A percentile compares a stretch with the other conserved stretches of the same genome.
Conservation (phyloP, 176 grass and related monocot genomes). For the Eragrostis curvula region DNA sequence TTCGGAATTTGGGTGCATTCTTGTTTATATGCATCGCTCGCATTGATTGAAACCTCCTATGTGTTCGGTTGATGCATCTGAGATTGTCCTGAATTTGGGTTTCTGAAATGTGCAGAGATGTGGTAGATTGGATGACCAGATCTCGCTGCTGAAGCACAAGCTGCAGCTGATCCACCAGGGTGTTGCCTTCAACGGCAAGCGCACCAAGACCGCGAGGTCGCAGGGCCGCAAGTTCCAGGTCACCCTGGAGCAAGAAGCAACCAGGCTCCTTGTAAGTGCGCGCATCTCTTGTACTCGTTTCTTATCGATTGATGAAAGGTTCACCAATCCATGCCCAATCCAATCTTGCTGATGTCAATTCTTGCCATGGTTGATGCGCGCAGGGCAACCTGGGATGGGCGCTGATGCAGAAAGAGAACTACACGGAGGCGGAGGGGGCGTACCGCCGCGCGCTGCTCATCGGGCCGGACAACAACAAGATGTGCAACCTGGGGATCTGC, state of each 20-base stretch:
- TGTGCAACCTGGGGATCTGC: conserved; percentile 98
- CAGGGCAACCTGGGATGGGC: conserved; percentile 98
- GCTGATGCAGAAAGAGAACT: conserved; percentile 97
- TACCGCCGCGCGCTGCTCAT: conserved; percentile 81
- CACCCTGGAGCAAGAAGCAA: conserved; percentile 93
- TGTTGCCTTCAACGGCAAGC: conserved; percentile 90
- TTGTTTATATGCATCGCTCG: background rate
- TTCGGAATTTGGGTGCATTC: too few species aligned
- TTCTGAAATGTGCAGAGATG: conserved; percentile 61
- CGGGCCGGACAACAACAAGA: conserved; percentile 94
- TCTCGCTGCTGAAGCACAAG: conserved; percentile 85
- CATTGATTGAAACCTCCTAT: background rate
- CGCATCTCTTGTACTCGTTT: background rate
- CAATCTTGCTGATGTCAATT: background rate
- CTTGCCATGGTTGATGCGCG: background rate
- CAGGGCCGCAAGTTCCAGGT: conserved; percentile 98
- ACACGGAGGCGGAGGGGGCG: conserved; percentile 84
- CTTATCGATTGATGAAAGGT: background rate
- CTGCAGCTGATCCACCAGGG: conserved; percentile 84
- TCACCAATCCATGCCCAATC: background rate
- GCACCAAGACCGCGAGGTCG: conserved; percentile 90
- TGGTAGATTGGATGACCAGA: conserved; percentile 85
- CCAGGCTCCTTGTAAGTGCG: conserved; percentile 79
- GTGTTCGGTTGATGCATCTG: background rate
- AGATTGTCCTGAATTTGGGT: conserved; percentile 23